A percentile compares a stretch with the other conserved stretches of the same genome.
These are phyloP conservation scores for Plasmodium vinckei DNA, from an alignment of 169 alveolate genomes.

Conservation along the genomic window DNA sequence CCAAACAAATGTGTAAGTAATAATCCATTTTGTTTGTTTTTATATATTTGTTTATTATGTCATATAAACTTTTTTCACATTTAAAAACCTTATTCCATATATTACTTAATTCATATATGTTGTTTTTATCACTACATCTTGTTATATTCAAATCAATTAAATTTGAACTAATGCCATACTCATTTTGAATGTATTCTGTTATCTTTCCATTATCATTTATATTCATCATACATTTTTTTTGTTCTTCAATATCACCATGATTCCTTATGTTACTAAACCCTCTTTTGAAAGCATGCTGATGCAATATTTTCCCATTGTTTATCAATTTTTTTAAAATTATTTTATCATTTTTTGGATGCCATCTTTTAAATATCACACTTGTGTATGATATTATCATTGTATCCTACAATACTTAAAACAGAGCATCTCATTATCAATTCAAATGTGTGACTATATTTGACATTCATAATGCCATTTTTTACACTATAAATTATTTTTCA, in stretches of 20 bases:
- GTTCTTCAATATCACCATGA: background rate
- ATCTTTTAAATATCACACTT: slow-evolving; percentile 1
- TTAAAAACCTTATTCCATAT: slow-evolving; percentile 49
- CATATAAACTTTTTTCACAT: slow-evolving; percentile 52
- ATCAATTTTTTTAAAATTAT: background rate
- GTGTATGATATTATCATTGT: slow-evolving; percentile 23
- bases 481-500: too few species aligned
- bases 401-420: background rate
- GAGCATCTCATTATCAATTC: background rate
- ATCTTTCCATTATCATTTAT: background rate
- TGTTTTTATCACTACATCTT: slow-evolving; percentile 1
- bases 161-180: slow-evolving; percentile 22
- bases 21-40: slow-evolving; percentile 47
- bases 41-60: slow-evolving; percentile 45
- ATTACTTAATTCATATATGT: slow-evolving; percentile 18
- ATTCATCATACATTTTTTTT: background rate
- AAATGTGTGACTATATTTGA: too few species aligned
- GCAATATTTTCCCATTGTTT: background rate
- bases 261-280: background rate
- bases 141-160: slow-evolving; percentile 12
- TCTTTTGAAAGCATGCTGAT: slow-evolving; percentile 3
- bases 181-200: slow-evolving; percentile 12
- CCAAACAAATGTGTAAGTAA: slow-evolving; percentile 30
- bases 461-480: too few species aligned
- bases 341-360: background rate